Base-by-base conservation (phyloP, 805 yeast species). In the Yarrowia yakushimensis region DNA sequence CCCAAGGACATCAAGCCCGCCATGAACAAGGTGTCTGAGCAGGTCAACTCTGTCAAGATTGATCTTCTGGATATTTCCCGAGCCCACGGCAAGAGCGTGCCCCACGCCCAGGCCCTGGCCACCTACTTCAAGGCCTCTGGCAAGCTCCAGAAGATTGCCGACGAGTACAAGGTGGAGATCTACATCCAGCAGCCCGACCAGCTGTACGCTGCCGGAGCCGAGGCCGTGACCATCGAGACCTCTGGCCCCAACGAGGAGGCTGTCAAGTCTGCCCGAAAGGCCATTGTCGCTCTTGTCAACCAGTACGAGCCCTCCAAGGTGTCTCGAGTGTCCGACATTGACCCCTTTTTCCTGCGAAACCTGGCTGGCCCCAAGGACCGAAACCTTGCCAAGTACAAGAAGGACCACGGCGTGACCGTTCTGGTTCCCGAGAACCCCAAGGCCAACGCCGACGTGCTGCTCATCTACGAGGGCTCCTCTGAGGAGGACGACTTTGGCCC, bases 71-170 rank as follows among this genome's bases (percentile, higher is more conserved):
- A 91, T 69, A 85, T 94, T 73, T 85, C 96, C 11, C 86, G 83
- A 74, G 96, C 98, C 30, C 97, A 94, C 73, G 88, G 90, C 69
- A 89, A 88, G 66, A 83, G 89, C 70, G 71, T 82, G 60, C 72
- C 77, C 17, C 98, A 94, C 69, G 97, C 96, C 10, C 82, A 83
- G 65, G 81, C 85, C 41, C 78, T 94, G 63, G 86, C 90, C 43
- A 79, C 86, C 12, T 88, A 79, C 72, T 86, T 94, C 54, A 65
- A 62, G 10, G 65, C 70, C 27, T 60, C 67, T 6, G 68, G 69
- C 34, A 66, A 66, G 72, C 52, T 73, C 52, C 72, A 74, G 68
- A 70, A 77, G 67, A 69, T 81, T 72, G 70, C 86, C 73, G 63
- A 70, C 63, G 70, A 74, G 39, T 65, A 72, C 63, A 71, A 73